Evolutionary conservation across 805 yeast species (phyloP).

Genomic region (Naumovozyma dairenensis): DNA sequence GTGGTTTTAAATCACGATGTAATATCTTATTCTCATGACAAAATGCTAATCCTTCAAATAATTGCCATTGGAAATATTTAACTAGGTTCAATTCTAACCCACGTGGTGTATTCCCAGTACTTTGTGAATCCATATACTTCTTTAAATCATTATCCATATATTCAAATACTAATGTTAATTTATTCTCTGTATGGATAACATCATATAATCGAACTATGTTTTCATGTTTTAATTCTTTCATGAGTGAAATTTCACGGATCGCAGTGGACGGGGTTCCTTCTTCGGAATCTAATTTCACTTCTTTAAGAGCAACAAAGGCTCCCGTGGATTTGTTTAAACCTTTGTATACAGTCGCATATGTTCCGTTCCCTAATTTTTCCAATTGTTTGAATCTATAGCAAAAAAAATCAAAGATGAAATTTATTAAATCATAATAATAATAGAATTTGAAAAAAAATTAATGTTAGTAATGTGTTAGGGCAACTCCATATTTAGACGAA

Average conservation of each 20-base stretch:
- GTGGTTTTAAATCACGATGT: slow-evolving; percentile 95
- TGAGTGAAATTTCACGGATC: slow-evolving; percentile 85
- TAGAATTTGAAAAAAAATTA: too few species aligned
- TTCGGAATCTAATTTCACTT: slow-evolving; percentile 90
- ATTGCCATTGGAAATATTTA: slow-evolving; percentile 84
- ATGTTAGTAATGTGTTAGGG: too few species aligned
- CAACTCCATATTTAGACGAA: too few species aligned
- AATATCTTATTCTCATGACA: slow-evolving; percentile 91
- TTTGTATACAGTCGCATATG: slow-evolving; percentile 96
- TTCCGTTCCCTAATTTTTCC: slow-evolving; percentile 44
- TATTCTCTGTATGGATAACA: slow-evolving; percentile 93
- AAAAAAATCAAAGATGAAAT: too few species aligned
- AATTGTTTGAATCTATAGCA: slow-evolving; percentile 26
- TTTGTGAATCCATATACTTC: slow-evolving; percentile 81
- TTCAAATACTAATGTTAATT: slow-evolving; percentile 87
- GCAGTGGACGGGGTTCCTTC: slow-evolving; percentile 99
- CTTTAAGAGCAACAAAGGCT: slow-evolving; percentile 90
- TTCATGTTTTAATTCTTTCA: slow-evolving; percentile 89
- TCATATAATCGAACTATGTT: slow-evolving; percentile 87
- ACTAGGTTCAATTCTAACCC: slow-evolving; percentile 47
- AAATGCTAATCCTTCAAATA: slow-evolving; percentile 81
- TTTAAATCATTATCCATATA: slow-evolving; percentile 89
- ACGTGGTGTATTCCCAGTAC: slow-evolving; percentile 22
- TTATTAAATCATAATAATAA: too few species aligned
- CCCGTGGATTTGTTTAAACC: slow-evolving; percentile 88